Evolutionary conservation across 345 rosid species (phyloP), one percentile per base, ranked within the genome.

Genomic region (Euclidium syriacum): DNA sequence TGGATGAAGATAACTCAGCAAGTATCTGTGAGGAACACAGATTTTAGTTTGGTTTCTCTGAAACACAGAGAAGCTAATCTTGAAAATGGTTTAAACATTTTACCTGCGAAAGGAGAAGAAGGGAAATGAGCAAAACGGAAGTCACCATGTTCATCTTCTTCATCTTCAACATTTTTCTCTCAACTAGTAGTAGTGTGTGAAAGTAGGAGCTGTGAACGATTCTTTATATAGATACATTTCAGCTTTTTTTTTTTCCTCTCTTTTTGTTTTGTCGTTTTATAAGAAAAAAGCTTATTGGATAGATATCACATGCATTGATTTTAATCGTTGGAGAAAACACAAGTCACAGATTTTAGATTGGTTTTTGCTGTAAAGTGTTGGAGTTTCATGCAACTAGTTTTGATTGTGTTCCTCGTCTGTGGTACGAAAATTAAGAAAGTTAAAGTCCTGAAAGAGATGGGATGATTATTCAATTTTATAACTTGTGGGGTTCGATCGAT

Each of bases 331-430:
- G 27, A 55, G 23, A 8, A 49, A 65, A 64, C 58, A 60, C 10
- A 58, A 57, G 49, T 68, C 75, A 71, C 75, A 71, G 70, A 57
- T 56, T 39, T 33, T 51, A 43, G 61, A 65, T 65, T 58, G 66
- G 14, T 20, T 71, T 64, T 64, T 49, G 71, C 75, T 72, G 75
- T 72, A 72, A 72, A 72, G 75, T 71, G 70, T 59, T 51, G 53
- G 61, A 51, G 49, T 43, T 61, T 61, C 49, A 69, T 44, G 50
- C 49, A 14, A 52, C 56, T n/a, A 51, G 60, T 67, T 48, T 48
- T 67, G 33, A 58, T 22, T 68, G 65, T 29, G 58, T n/a, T n/a
- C n/a, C n/a, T n/a, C n/a, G n/a, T n/a, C n/a, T n/a, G n/a, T n/a
- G n/a, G n/a, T n/a, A n/a, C n/a, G n/a, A n/a, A n/a, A n/a, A n/a